Conservation (phyloP, 2,329 filamentous ascomycete species). For the Pseudogymnoascus sp. region DNA sequence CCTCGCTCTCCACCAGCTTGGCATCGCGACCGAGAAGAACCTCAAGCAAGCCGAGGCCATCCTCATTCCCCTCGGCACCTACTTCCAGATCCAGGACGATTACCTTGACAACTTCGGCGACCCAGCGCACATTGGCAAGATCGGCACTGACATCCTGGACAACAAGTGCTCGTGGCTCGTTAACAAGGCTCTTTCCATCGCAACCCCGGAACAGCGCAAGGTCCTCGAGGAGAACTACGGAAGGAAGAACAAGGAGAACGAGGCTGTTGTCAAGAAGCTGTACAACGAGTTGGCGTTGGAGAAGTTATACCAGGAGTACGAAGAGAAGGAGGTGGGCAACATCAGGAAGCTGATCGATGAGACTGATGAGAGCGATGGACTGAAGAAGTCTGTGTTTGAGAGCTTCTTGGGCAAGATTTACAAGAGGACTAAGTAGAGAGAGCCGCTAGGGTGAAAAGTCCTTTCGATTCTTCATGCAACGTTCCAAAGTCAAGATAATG, state of each 20-base stretch:
- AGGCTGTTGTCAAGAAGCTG: slow-evolving; percentile 79
- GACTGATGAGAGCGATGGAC: slow-evolving; percentile 76
- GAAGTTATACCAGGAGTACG: slow-evolving; percentile 76
- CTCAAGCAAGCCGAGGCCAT: slow-evolving; percentile 84
- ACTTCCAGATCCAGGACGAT: slow-evolving; percentile 99
- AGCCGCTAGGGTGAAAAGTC: not conserved
- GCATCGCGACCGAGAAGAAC: slow-evolving; percentile 79
- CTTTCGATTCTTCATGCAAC: not conserved
- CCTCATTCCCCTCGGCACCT: slow-evolving; percentile 93
- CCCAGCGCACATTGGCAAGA: slow-evolving; percentile 91
- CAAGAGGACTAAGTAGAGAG: slow-evolving; percentile 81
- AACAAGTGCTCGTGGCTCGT: slow-evolving; percentile 99
- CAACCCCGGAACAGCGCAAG: slow-evolving; percentile 76
- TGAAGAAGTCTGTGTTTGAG: slow-evolving; percentile 87
- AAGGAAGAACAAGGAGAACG: slow-evolving; percentile 74
- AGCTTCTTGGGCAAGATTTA: slow-evolving; percentile 94
- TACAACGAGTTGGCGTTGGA: slow-evolving; percentile 81
- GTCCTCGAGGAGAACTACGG: slow-evolving; percentile 91
- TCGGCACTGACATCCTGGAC: slow-evolving; percentile 96
- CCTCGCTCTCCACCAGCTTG: slow-evolving; percentile 76
- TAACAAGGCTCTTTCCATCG: slow-evolving; percentile 81
- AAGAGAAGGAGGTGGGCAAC: slow-evolving; percentile 77
- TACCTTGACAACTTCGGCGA: slow-evolving; percentile 97
- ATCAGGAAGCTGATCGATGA: slow-evolving; percentile 66
- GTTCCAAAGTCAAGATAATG: not conserved